Percentiles rank a stretch among this genome's conserved stretches.
phyloP scores from a whole-genome alignment of 257 asterid species.

The Scutellaria barbata region DNA sequence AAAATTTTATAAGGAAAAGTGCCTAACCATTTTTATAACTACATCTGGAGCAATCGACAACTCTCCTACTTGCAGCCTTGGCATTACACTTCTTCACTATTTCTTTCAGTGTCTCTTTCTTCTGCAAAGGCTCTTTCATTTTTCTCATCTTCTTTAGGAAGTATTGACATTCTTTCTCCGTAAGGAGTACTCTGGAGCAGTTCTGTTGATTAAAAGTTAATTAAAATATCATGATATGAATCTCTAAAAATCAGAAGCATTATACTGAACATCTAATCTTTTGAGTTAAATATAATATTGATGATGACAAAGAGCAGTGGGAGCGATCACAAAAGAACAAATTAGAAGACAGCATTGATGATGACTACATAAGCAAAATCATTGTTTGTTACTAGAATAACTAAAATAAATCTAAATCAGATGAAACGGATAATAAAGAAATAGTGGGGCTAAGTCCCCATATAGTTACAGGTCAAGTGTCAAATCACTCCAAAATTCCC shows the following conservation, averaged over 20 bases:
- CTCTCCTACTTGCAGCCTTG: slow-evolving; percentile 52
- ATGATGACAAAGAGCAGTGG: background rate
- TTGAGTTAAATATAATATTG: background rate
- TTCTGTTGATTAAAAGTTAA: slow-evolving; percentile 45
- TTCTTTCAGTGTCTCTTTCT: slow-evolving; percentile 52
- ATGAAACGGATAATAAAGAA: background rate
- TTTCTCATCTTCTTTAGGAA: slow-evolving; percentile 73
- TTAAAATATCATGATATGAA: slow-evolving; percentile 22
- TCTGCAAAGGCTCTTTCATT: slow-evolving; percentile 58
- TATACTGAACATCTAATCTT: slow-evolving; percentile 17
- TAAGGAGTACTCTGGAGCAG: slow-evolving; percentile 77
- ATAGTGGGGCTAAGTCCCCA: background rate
- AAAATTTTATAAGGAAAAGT: slow-evolving; percentile 9
- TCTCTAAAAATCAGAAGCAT: slow-evolving; percentile 29
- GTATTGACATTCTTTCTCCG: slow-evolving; percentile 53
- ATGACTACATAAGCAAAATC: slow-evolving; percentile 3
- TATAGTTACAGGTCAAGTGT: slow-evolving; percentile 3
- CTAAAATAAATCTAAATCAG: background rate
- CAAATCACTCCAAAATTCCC: slow-evolving; percentile 17
- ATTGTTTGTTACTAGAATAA: background rate
- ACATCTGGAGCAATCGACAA: slow-evolving; percentile 66
- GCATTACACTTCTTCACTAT: slow-evolving; percentile 72
- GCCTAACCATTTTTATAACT: slow-evolving; percentile 75
- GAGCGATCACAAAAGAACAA: too few species aligned
- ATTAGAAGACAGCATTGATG: background rate